Percentiles rank a stretch among this genome's conserved stretches.
Conservation (phyloP, 2,329 filamentous ascomycete species). For the Pseudocercospora pini-densiflorae region DNA sequence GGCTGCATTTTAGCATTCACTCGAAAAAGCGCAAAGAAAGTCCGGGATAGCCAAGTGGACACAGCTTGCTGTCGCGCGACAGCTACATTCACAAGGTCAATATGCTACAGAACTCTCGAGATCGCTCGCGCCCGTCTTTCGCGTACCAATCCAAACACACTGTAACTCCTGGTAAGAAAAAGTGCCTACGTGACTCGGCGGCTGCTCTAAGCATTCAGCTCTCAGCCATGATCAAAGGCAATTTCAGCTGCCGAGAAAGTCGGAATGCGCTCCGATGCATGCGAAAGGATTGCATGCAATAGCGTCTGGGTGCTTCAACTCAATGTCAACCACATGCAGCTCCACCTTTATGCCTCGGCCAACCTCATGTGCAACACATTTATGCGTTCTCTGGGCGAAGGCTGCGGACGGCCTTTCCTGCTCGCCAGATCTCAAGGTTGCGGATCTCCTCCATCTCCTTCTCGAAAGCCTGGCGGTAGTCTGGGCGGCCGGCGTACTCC, state of each 20-base stretch:
- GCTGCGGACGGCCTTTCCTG: constrained; percentile 89
- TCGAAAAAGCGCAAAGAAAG: neutral
- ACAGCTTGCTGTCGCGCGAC: constrained; percentile 3
- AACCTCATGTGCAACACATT: constrained; percentile 8
- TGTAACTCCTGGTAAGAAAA: constrained; percentile 12
- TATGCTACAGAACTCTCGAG: constrained; percentile 15
- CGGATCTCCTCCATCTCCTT: constrained; percentile 99
- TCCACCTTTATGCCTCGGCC: neutral
- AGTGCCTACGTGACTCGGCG: neutral
- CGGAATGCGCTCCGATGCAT: neutral
- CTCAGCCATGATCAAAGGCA: neutral
- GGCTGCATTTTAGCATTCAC: constrained; percentile 4
- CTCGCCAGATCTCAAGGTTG: constrained; percentile 97
- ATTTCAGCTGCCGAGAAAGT: constrained; percentile 1
- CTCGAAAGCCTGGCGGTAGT: constrained; percentile 98
- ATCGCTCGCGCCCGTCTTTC: constrained; percentile 12
- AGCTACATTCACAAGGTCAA: constrained; percentile 13
- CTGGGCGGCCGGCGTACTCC: constrained; percentile 92
- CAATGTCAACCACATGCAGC: neutral
- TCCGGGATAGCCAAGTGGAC: neutral
- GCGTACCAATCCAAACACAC: neutral
- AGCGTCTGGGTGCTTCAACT: neutral
- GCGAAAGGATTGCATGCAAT: neutral
- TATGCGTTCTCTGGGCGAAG: constrained; percentile 45
- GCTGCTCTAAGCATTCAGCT: neutral